These are phyloP conservation scores for Oryza officinalis DNA, from an alignment of 176 grass and related monocot species.

Conservation along the genomic window DNA sequence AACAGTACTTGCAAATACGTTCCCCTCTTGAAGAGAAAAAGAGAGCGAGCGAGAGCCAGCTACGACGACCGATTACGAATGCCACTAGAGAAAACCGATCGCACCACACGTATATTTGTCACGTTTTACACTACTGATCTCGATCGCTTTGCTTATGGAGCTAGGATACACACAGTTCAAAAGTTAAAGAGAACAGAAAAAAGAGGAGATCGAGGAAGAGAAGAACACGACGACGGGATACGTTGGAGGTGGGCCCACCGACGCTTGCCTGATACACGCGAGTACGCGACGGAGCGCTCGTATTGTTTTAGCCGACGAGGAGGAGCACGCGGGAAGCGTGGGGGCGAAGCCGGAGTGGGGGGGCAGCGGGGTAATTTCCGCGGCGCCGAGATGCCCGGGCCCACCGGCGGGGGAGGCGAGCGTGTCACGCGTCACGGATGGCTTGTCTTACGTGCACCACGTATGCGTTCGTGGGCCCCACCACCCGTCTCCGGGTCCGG, in stretches of 20 bases:
- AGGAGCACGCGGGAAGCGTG: neutral
- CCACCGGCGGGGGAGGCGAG: neutral
- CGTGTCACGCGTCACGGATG: conserved; percentile 20
- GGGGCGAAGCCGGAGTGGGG: too few relatives aligned
- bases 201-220: neutral
- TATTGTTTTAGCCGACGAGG: neutral
- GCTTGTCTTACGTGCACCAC: conserved; percentile 34
- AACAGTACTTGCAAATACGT: neutral
- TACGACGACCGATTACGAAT: neutral
- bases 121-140: neutral
- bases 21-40: neutral
- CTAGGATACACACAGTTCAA: neutral
- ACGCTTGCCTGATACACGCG: too few relatives aligned
- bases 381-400: neutral
- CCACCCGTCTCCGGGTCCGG: neutral
- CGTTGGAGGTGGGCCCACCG: neutral
- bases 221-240: neutral
- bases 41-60: neutral
- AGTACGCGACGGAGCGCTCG: neutral
- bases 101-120: neutral
- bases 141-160: neutral
- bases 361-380: conserved; percentile 16
- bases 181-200: neutral
- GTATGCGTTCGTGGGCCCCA: neutral
- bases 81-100: neutral